Evolutionary conservation across 257 asterid species (phyloP).

Genomic region (Parsonsia alboflavescens): DNA sequence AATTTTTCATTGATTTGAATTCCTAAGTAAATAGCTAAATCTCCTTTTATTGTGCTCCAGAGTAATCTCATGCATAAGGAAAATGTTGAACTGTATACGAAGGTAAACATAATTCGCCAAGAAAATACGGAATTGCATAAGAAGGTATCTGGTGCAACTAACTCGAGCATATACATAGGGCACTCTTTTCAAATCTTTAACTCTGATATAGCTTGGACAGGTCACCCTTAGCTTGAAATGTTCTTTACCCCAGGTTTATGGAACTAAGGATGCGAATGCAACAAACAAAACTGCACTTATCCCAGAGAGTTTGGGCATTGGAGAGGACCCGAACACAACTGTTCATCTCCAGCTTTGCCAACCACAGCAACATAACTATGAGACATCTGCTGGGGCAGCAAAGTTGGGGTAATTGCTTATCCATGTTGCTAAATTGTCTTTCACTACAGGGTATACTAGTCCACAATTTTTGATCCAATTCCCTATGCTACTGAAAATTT

Average conservation of each 20-base stretch:
- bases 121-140: constrained; percentile 49
- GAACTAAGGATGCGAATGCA: constrained; percentile 41
- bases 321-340: constrained; percentile 47
- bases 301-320: constrained; percentile 33
- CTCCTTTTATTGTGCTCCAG: constrained; percentile 39
- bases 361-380: constrained; percentile 53
- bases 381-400: constrained; percentile 26
- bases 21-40: constrained; percentile 24
- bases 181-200: constrained; percentile 5
- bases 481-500: neutral
- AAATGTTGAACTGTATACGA: constrained; percentile 58
- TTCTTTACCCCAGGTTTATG: constrained; percentile 42
- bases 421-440: neutral
- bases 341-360: constrained; percentile 75
- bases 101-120: constrained; percentile 40
- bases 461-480: neutral
- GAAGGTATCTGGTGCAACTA: constrained; percentile 36
- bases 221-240: constrained; percentile 9
- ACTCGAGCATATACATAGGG: constrained; percentile 10
- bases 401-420: constrained; percentile 44
- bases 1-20: neutral
- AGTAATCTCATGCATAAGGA: constrained; percentile 61
- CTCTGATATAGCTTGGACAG: neutral
- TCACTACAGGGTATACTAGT: neutral
- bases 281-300: constrained; percentile 31